Base-by-base conservation (phyloP, 2,329 filamentous ascomycete genomes). In the Colletotrichum godetiae region DNA sequence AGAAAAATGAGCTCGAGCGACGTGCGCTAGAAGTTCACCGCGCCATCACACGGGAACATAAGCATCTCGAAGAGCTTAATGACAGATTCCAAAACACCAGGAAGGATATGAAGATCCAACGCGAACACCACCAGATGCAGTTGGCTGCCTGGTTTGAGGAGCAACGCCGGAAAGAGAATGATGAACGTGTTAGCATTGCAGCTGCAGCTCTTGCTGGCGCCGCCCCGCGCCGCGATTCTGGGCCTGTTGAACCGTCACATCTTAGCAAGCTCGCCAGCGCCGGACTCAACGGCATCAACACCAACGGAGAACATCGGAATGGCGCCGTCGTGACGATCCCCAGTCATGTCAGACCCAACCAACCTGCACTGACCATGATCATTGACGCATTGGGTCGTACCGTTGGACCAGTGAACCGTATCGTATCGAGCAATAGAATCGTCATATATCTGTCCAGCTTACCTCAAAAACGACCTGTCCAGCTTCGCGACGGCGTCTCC, bases 341-440 rank as follows among this genome's bases (percentile, higher is more conserved):
- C 3, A 27, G 27, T 24, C 66, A 58, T 12, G 33, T n/a, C n/a
- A 37, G 11, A 6, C n/a, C 37, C 5, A 56, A 67, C 1, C 37
- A 68, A 27, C 24, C 27, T 12, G 24, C 65, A 15, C 24, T 73
- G 27, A 65, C 71, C 5, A 56, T 71, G 3, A 79, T 88, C 2
- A 74, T 81, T 24, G 82, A 84, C 69, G 77, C 80, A 0, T 80
- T 82, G 4, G 84, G 83, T n/a, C 78, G 78, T 2, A 69, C 82
- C 6, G 78, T 87, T 22, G 85, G 84, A 2, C 76, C 79, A 5
- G 75, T 87, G 37, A 78, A 80, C 53, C 80, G 78, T 0, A 81
- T 85, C 24, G 13, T 22, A 11, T 37, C 68, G 11, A 33, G 35
- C 35, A 61, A 57, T 33, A 70, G 57, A 10, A 35, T 42, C 33